Evolutionary conservation across 306 rosid genomes (phyloP).

Genomic region (Hippophae tibetana): DNA sequence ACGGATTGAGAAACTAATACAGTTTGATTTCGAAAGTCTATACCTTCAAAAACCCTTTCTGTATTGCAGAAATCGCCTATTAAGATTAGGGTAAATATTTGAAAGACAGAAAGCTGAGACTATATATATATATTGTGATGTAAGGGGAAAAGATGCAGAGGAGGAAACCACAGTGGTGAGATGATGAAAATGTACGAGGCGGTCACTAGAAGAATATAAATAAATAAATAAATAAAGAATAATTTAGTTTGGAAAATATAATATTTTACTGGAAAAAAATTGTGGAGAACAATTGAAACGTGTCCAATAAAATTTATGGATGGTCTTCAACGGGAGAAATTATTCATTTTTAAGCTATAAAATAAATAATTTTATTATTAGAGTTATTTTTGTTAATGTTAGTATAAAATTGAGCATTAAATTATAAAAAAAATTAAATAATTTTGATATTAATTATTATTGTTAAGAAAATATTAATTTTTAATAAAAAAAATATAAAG

Average conservation of each 20-base stretch:
- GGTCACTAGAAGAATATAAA: slow-evolving; percentile 2
- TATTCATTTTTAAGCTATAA: no score
- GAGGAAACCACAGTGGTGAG: neutral
- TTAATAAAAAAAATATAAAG: no score
- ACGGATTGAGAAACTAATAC: neutral
- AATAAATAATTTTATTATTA: no score
- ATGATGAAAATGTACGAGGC: slow-evolving; percentile 5
- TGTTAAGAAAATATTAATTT: no score
- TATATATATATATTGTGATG: neutral
- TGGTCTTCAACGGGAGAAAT: slow-evolving; percentile 5
- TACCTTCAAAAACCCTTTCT: neutral
- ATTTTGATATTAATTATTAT: no score
- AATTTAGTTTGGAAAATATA: neutral
- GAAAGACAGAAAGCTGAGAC: neutral
- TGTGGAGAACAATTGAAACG: neutral
- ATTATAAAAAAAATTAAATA: no score
- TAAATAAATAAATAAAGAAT: neutral
- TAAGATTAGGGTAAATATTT: neutral
- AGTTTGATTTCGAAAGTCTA: no score
- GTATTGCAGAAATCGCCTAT: neutral
- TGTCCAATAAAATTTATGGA: slow-evolving; percentile 10
- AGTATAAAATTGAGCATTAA: no score
- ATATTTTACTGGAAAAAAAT: neutral
- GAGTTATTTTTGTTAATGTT: no score
- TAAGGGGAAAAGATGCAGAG: neutral